Conservation (phyloP, 129 eudicot species). For the Artemisia tridentata region DNA sequence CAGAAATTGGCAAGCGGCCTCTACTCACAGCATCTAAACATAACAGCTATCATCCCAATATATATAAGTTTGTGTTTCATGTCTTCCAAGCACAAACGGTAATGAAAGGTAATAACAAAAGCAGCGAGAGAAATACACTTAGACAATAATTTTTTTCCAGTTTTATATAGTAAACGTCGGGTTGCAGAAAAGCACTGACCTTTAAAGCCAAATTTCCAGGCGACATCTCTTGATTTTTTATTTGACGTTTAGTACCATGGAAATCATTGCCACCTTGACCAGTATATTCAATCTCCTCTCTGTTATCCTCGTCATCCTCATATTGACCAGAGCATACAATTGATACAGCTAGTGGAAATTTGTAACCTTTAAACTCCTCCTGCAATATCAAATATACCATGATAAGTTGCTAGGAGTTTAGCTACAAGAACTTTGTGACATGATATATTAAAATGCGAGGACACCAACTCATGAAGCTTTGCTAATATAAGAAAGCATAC, state of each 20-base stretch:
- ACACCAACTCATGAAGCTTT: not conserved
- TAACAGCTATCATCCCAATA: not conserved
- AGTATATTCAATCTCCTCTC: slow-evolving; percentile 42
- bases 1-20: not conserved
- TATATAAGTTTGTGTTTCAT: slow-evolving; percentile 6
- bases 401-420: not conserved
- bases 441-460: no score
- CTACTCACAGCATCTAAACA: not conserved
- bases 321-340: slow-evolving; percentile 50
- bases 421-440: slow-evolving; percentile 12
- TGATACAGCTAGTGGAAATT: slow-evolving; percentile 45
- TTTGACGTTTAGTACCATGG: slow-evolving; percentile 26
- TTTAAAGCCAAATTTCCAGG: slow-evolving; percentile 44
- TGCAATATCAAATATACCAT: slow-evolving; percentile 24
- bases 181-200: slow-evolving; percentile 22
- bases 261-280: slow-evolving; percentile 47
- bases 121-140: not conserved
- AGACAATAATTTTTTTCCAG: not conserved
- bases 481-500: not conserved
- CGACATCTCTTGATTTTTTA: slow-evolving; percentile 20
- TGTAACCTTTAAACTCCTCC: slow-evolving; percentile 32
- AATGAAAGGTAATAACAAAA: not conserved
- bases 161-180: not conserved
- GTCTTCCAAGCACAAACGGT: not conserved
- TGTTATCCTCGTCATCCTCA: slow-evolving; percentile 44